Evolutionary conservation across 148 eudicot species (phyloP).

Genomic region (Dianthus caryophyllus): DNA sequence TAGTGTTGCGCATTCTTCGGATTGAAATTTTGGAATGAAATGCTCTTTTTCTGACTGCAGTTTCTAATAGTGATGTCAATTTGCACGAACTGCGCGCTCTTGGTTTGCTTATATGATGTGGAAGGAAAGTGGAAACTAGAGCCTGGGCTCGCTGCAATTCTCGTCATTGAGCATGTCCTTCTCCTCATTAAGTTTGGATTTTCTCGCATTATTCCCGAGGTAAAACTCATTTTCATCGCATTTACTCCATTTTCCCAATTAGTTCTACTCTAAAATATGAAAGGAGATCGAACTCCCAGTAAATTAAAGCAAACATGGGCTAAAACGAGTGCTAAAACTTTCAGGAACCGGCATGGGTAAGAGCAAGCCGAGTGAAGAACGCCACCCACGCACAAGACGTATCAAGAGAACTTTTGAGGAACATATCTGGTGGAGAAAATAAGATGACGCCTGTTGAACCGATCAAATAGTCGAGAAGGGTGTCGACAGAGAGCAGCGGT

Average conservation of each 20-base stretch:
- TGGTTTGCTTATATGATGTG: slow-evolving; percentile 74
- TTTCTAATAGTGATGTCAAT: slow-evolving; percentile 79
- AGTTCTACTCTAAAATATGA: neutral
- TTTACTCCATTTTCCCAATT: neutral
- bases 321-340: neutral
- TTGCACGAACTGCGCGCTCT: slow-evolving; percentile 79
- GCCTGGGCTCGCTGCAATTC: slow-evolving; percentile 87
- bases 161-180: slow-evolving; percentile 76
- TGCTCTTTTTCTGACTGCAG: slow-evolving; percentile 23
- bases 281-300: neutral
- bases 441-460: slow-evolving; percentile 5
- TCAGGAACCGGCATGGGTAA: slow-evolving; percentile 96
- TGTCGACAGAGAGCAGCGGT: slow-evolving; percentile 17
- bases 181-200: slow-evolving; percentile 74
- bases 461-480: neutral
- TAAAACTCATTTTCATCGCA: slow-evolving; percentile 15
- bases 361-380: slow-evolving; percentile 68
- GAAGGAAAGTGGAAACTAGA: slow-evolving; percentile 88
- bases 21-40: neutral
- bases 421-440: slow-evolving; percentile 48
- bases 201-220: slow-evolving; percentile 90
- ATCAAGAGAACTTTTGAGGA: slow-evolving; percentile 71
- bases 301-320: too few relatives aligned
- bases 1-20: neutral
- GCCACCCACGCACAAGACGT: slow-evolving; percentile 65